phyloP scores from a whole-genome alignment of 176 grass and related monocot species.

The Rhynchospora tenuis region DNA sequence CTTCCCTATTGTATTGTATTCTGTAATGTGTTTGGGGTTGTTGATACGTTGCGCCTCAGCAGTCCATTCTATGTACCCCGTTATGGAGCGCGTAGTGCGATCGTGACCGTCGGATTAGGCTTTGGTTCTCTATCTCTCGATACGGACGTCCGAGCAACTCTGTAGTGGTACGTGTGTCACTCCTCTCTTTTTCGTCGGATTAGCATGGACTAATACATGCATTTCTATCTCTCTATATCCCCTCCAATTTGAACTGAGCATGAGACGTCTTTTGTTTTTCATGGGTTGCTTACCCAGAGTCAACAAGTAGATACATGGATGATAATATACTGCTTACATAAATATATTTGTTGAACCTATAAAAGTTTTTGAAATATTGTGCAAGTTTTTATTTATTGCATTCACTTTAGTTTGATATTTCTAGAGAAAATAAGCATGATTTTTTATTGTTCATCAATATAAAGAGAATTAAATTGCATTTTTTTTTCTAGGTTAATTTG shows the following conservation, averaged over 20 bases:
- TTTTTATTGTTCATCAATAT: no score
- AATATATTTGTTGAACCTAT: no score
- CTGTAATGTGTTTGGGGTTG: not conserved
- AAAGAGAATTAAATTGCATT: no score
- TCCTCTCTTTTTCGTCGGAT: not conserved
- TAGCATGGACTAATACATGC: not conserved
- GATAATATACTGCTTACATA: no score
- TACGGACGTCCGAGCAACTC: slow-evolving; percentile 14
- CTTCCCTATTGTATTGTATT: not conserved
- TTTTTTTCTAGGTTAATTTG: no score
- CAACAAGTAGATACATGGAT: no score
- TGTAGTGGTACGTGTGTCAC: not conserved
- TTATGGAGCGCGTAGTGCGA: not conserved
- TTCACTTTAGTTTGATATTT: no score
- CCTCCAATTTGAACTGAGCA: not conserved
- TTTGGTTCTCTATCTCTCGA: not conserved
- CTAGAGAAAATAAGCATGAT: no score
- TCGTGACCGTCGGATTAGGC: slow-evolving; percentile 7
- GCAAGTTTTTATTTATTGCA: no score
- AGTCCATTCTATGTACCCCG: not conserved
- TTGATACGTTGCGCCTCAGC: not conserved
- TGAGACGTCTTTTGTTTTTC: not conserved
- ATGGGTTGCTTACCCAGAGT: no score
- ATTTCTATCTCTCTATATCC: not conserved
- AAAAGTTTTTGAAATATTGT: no score